A percentile compares a stretch with the other conserved stretches of the same genome.
Conservation (phyloP, 2,329 filamentous ascomycete genomes). For the Fusarium transvaalense region DNA sequence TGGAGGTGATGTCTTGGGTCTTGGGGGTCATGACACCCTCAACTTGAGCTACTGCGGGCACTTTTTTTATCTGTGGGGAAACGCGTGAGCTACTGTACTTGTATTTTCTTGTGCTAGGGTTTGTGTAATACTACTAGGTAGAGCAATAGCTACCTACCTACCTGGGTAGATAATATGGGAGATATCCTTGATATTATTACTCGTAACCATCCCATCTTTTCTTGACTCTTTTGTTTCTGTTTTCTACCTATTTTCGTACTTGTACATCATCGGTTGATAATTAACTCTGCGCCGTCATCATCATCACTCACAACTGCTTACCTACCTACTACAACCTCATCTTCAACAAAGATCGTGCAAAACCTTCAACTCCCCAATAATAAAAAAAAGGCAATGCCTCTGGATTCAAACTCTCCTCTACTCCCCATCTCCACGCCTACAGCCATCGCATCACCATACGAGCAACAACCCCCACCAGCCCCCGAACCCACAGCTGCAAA, state of each 20-base stretch:
- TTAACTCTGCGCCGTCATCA: neutral
- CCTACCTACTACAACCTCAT: neutral
- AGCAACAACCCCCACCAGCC: constrained; percentile 10
- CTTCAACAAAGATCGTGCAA: neutral
- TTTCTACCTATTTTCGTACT: constrained; percentile 13
- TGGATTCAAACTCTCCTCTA: constrained; percentile 40
- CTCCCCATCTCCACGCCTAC: constrained; percentile 46
- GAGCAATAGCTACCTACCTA: neutral
- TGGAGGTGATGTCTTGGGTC: constrained; percentile 1
- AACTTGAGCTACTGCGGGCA: constrained; percentile 13
- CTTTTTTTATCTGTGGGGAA: constrained; percentile 46
- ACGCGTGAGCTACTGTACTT: constrained; percentile 42
- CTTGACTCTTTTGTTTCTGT: constrained; percentile 9
- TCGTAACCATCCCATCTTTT: constrained; percentile 11
- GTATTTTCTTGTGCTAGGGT: constrained; percentile 23
- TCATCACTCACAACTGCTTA: neutral
- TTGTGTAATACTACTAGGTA: neutral
- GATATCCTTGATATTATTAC: constrained; percentile 28
- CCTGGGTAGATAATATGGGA: constrained; percentile 2
- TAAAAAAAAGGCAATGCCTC: constrained; percentile 36
- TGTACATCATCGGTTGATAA: constrained; percentile 20
- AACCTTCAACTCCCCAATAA: neutral
- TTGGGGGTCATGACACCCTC: constrained; percentile 38
- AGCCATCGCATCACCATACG: constrained; percentile 34
- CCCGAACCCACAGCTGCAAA: constrained; percentile 19